phyloP scores from a whole-genome alignment of 345 rosid genomes.

The Punica granatum region DNA sequence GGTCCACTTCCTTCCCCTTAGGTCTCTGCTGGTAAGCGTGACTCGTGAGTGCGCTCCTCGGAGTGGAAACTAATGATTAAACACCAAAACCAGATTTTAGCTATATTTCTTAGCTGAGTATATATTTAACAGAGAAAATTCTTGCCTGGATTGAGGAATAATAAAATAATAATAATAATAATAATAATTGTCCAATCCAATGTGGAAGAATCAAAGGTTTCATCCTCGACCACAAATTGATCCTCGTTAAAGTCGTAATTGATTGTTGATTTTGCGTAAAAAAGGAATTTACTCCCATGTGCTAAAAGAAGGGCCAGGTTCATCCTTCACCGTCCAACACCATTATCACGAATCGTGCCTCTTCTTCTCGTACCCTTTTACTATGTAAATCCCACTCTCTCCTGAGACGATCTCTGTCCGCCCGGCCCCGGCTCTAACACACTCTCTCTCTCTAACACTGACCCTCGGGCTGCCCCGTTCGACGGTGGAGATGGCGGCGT shows the following conservation, averaged over 20 bases:
- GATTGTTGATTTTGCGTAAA: too few relatives aligned
- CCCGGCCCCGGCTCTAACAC: background rate
- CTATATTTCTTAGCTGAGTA: too few relatives aligned
- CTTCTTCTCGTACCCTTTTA: background rate
- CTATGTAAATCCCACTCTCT: too few relatives aligned
- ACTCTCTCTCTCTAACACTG: background rate
- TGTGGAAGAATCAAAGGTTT: too few relatives aligned
- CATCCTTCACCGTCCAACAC: background rate
- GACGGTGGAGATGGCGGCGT: constrained; percentile 30
- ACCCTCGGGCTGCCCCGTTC: background rate
- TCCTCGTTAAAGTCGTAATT: too few relatives aligned
- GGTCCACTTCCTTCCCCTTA: background rate
- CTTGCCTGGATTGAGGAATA: too few relatives aligned
- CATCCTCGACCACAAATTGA: too few relatives aligned
- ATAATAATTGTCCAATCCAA: too few relatives aligned
- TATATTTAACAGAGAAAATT: too few relatives aligned
- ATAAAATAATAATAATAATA: too few relatives aligned
- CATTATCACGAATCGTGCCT: constrained; percentile 5
- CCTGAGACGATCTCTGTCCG: background rate
- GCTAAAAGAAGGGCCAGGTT: constrained; percentile 3
- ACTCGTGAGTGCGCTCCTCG: too few relatives aligned
- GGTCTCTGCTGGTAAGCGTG: too few relatives aligned
- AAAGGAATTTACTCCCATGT: background rate
- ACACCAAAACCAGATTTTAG: background rate
- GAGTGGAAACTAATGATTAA: background rate